These are phyloP conservation scores for Epichloe amarillans DNA, from an alignment of 2,329 filamentous ascomycete species.

Conservation along the genomic window DNA sequence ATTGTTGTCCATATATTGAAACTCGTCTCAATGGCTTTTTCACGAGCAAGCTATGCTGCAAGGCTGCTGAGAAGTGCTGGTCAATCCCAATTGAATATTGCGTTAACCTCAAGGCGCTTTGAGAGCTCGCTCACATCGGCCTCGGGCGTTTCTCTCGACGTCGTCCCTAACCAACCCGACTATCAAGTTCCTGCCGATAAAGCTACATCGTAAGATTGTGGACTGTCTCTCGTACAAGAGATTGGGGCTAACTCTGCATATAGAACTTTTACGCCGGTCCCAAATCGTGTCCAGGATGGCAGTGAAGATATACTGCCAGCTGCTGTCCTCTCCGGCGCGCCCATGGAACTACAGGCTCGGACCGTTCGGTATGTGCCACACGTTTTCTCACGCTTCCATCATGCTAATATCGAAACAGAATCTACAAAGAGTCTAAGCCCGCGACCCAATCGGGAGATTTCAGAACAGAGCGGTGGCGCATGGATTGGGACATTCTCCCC, in stretches of 20 bases:
- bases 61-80: conserved; percentile 36
- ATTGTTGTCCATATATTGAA: conserved; percentile 13
- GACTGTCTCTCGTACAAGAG: background rate
- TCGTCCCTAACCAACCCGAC: conserved; percentile 55
- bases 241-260: background rate
- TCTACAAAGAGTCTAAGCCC: conserved; percentile 84
- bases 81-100: conserved; percentile 22
- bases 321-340: conserved; percentile 80
- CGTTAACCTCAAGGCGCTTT: conserved; percentile 37
- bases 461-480: conserved; percentile 76
- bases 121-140: conserved; percentile 37
- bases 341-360: conserved; percentile 83
- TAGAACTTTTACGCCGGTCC: conserved; percentile 83
- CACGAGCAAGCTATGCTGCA: conserved; percentile 43
- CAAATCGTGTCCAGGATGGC: conserved; percentile 79
- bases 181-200: conserved; percentile 74
- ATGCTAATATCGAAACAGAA: conserved; percentile 38
- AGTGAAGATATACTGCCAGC: conserved; percentile 73
- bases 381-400: background rate
- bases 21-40: conserved; percentile 45
- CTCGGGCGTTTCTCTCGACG: conserved; percentile 23
- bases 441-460: conserved; percentile 90
- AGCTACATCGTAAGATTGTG: conserved; percentile 61
- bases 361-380: conserved; percentile 63
- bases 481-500: conserved; percentile 92